These are phyloP conservation scores for Wickerhamiella infanticola DNA, from an alignment of 1,139 yeast genomes.

Conservation along the genomic window DNA sequence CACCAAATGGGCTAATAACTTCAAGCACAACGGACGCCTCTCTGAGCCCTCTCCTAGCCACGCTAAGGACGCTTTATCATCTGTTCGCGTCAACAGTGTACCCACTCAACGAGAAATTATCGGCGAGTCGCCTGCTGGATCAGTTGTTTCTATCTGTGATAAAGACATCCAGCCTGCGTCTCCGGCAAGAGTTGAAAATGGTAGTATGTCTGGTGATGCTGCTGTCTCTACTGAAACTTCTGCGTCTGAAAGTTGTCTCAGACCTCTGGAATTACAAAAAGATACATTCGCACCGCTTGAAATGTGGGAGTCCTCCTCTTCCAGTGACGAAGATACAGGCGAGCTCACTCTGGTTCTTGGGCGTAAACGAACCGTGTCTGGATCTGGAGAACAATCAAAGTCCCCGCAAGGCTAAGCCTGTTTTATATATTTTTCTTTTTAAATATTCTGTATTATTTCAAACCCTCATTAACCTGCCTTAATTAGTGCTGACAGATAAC, in stretches of 20 bases:
- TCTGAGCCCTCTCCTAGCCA: not conserved
- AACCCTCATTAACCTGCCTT: too few species aligned
- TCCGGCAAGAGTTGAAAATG: not conserved
- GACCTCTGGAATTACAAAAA: not conserved
- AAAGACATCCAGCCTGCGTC: not conserved
- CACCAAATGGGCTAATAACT: constrained; percentile 37
- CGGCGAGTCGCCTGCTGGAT: not conserved
- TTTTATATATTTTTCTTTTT: too few species aligned
- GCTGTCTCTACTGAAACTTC: not conserved
- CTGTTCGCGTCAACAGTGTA: not conserved
- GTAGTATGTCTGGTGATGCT: not conserved
- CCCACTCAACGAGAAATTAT: not conserved
- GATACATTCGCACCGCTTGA: constrained; percentile 1
- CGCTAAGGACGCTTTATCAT: not conserved
- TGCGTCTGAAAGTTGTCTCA: not conserved
- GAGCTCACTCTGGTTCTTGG: constrained; percentile 41
- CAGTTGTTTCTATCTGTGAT: not conserved
- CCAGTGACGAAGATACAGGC: constrained; percentile 26
- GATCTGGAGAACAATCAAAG: not conserved
- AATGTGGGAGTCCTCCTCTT: not conserved
- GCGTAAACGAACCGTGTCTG: constrained; percentile 14
- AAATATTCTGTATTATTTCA: too few species aligned
- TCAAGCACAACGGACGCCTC: constrained; percentile 19
- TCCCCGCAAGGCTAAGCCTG: too few species aligned
- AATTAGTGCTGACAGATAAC: not conserved